Conservation (phyloP, 2,329 filamentous ascomycete genomes). For the Beauveria medogensis region DNA sequence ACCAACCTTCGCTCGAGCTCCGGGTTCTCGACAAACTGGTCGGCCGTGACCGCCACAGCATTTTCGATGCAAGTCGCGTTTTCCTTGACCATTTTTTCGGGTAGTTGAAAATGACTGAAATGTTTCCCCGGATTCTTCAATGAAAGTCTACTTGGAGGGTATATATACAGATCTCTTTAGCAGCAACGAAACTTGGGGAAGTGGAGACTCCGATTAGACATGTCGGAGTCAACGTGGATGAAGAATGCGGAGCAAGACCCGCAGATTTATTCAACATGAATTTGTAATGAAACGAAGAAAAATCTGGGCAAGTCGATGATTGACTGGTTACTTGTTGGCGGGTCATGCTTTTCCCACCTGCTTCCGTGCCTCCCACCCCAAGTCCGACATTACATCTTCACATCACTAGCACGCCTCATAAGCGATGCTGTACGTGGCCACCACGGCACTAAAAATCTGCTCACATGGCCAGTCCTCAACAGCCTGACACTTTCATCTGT, state of each 20-base stretch:
- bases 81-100: not conserved
- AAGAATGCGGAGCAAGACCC: not conserved
- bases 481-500: not conserved
- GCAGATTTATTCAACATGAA: not conserved
- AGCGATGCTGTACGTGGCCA: not conserved
- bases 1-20: conserved; percentile 1
- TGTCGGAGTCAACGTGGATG: not conserved
- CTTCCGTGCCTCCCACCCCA: not conserved
- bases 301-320: no score
- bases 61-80: not conserved
- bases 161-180: not conserved
- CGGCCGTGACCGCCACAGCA: not conserved
- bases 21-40: not conserved
- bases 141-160: not conserved
- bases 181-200: not conserved
- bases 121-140: not conserved
- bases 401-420: not conserved
- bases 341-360: not conserved
- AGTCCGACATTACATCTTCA: not conserved
- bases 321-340: no score
- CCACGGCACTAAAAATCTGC: not conserved
- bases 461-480: not conserved
- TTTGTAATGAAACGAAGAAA: no score
- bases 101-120: not conserved
- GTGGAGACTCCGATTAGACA: not conserved